Percentiles rank a stretch among this genome's conserved stretches.
Evolutionary conservation across 2,329 filamentous ascomycete species (phyloP).

Genomic region (Trichothecium roseum): DNA sequence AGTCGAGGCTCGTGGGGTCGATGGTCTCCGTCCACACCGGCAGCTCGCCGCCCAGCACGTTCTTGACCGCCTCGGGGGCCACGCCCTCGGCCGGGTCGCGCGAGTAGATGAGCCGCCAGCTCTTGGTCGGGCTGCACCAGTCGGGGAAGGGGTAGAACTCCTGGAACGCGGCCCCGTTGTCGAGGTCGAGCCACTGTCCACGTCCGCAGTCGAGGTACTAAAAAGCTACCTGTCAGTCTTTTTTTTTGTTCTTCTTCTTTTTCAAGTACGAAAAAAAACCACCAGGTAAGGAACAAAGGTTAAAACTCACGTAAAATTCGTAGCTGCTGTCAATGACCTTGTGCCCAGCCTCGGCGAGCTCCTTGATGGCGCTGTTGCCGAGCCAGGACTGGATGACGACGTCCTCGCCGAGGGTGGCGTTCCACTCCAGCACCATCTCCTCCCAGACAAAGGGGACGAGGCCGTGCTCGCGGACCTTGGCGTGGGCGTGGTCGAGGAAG

Average conservation of each 20-base stretch:
- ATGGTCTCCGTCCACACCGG: slow-evolving; percentile 75
- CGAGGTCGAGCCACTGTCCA: slow-evolving; percentile 68
- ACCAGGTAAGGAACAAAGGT: background rate
- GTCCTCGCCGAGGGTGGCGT: slow-evolving; percentile 59
- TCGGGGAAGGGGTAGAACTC: slow-evolving; percentile 61
- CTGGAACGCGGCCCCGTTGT: slow-evolving; percentile 40
- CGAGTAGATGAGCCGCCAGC: slow-evolving; percentile 71
- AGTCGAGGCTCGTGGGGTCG: slow-evolving; percentile 65
- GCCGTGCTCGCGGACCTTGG: slow-evolving; percentile 49
- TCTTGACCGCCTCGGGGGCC: slow-evolving; percentile 46
- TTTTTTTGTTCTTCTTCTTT: background rate
- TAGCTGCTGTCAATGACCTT: slow-evolving; percentile 68
- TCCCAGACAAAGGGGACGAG: slow-evolving; percentile 78
- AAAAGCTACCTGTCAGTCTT: slow-evolving; percentile 10
- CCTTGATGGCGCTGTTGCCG: slow-evolving; percentile 48
- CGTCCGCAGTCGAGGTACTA: slow-evolving; percentile 77
- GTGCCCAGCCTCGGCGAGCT: slow-evolving; percentile 52
- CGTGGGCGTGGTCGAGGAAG: slow-evolving; percentile 63
- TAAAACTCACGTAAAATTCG: slow-evolving; percentile 56
- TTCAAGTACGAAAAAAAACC: no score
- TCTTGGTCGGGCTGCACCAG: slow-evolving; percentile 73
- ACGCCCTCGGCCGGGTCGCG: slow-evolving; percentile 64
- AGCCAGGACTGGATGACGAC: slow-evolving; percentile 75
- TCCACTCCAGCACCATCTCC: slow-evolving; percentile 73
- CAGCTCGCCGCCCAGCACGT: slow-evolving; percentile 72